Evolutionary conservation across 345 rosid species (phyloP).

Genomic region (Citrus mangshanensis): DNA sequence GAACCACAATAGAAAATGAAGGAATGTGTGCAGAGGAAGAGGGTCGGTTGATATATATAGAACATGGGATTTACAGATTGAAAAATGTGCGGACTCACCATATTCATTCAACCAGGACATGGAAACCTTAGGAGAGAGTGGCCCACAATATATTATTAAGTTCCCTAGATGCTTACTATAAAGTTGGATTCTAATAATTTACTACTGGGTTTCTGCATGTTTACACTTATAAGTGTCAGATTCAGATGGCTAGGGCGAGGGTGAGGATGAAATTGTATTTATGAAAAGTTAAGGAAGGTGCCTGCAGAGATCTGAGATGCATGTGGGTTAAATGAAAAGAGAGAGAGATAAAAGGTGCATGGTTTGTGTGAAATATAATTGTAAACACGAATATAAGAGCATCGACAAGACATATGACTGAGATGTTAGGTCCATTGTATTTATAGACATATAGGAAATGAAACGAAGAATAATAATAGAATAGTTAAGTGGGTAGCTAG

Average conservation of each 20-base stretch:
- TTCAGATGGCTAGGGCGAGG: background rate
- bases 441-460: too few species aligned
- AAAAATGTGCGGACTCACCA: conserved; percentile 23
- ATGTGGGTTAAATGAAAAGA: conserved; percentile 30
- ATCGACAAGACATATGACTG: conserved; percentile 27
- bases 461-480: background rate
- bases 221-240: conserved; percentile 4
- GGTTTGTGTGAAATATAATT: conserved; percentile 2
- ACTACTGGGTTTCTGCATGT: too few species aligned
- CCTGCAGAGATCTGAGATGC: conserved; percentile 31
- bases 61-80: conserved; percentile 27
- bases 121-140: background rate
- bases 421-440: conserved; percentile 7
- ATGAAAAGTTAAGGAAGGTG: conserved; percentile 5
- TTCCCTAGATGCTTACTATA: too few species aligned
- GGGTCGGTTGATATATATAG: conserved; percentile 27
- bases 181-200: background rate
- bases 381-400: conserved; percentile 3
- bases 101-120: conserved; percentile 24
- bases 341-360: conserved; percentile 3
- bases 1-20: conserved; percentile 12
- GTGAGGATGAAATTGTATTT: conserved; percentile 5
- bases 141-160: background rate
- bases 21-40: conserved; percentile 24
- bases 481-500: background rate